Conservation (phyloP, 345 rosid species). For the Eutrema heterophyllum region DNA sequence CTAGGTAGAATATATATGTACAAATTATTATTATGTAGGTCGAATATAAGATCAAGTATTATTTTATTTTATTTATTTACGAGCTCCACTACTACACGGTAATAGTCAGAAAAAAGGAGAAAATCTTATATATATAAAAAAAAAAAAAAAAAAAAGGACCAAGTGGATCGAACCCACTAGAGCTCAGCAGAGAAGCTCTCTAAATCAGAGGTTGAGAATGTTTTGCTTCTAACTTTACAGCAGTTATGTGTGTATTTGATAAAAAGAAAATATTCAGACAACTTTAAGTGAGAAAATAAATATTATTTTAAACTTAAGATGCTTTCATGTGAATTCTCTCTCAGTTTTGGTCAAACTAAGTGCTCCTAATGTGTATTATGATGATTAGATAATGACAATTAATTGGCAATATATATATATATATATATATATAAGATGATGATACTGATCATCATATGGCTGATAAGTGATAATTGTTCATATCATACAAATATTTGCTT, state of each 20-base stretch:
- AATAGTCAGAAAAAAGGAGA: background rate
- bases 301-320: slow-evolving; percentile 9
- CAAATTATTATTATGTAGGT: background rate
- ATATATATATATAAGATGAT: background rate
- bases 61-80: background rate
- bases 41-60: slow-evolving; percentile 4
- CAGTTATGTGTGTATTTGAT: slow-evolving; percentile 12
- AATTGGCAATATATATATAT: background rate
- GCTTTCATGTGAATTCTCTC: slow-evolving; percentile 22
- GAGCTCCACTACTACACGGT: slow-evolving; percentile 24
- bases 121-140: background rate
- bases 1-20: slow-evolving; percentile 19
- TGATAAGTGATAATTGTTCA: slow-evolving; percentile 8
- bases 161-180: slow-evolving; percentile 33
- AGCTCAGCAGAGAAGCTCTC: slow-evolving; percentile 24
- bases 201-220: slow-evolving; percentile 25
- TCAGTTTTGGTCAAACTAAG: slow-evolving; percentile 18
- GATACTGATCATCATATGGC: background rate
- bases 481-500: background rate
- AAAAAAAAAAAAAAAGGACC: slow-evolving; percentile 8
- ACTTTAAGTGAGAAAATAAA: background rate
- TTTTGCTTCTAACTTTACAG: slow-evolving; percentile 33
- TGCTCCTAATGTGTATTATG: slow-evolving; percentile 18
- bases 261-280: slow-evolving; percentile 4
- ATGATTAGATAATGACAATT: slow-evolving; percentile 14